Base-by-base conservation (phyloP, 176 grass and related monocot genomes). In the Metroxylon sagu region DNA sequence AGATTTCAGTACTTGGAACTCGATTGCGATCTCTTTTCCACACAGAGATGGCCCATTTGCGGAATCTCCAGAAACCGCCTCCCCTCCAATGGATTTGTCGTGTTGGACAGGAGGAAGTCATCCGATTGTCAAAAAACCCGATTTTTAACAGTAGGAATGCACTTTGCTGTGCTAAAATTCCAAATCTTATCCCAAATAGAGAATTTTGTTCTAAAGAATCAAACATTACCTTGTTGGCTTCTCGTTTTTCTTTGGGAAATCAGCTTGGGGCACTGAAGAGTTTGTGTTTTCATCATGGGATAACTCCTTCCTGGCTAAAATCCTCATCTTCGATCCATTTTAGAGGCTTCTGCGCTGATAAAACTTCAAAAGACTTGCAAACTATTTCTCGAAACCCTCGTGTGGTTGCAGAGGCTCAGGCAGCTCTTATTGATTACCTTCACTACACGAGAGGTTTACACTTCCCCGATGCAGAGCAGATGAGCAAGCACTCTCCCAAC, bases 351-450 rank as follows among this genome's bases (percentile, higher is more conserved):
- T 62, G 18, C 16, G 48, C 60, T 48, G 17, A 48, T 62, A 31
- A 48, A 21, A 4, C 18, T 18, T 6, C 60, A 1, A 21, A 62
- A 48, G 18, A 49, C 19, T 62, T n/a, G 43, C 30, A 21, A 19
- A 27, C 23, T 59, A 5, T 16, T 59, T 28, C 16, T 26, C n/a
- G 1, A 62, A 62, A 4, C 0, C 68, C n/a, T 14, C 64, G 62
- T 3, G 58, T 35, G 0, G 52, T 73, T 17, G 59, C 29, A 7
- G 16, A 53, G 19, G 85, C 76, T 3, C 76, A 66, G 73, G 52
- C 6, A 29, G 53, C 61, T 16, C 75, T 88, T 29, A 26, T 88
- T 72, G 85, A 88, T 5, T 88, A 88, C 65, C 85, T 88, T 62
- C 80, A 88, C 18, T 4, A 55, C 23, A 88, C 85, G 0, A 76